phyloP scores from a whole-genome alignment of 208 protist genomes.

The Trichomonas tenax region DNA sequence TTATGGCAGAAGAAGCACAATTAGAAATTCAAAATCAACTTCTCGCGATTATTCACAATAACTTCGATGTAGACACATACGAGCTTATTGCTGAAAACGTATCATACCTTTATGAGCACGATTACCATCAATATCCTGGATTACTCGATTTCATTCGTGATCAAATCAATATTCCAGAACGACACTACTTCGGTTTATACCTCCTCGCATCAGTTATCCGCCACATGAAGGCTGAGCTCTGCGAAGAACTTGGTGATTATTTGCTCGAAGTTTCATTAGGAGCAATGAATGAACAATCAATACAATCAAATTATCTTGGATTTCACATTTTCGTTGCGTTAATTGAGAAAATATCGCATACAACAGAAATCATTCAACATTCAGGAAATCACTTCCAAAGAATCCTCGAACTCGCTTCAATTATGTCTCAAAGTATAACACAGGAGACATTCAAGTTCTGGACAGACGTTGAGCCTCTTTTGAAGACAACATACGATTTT shows the following conservation, averaged over 20 bases:
- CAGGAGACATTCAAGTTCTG: neutral
- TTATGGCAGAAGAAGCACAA: neutral
- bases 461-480: neutral
- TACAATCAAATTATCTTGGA: neutral
- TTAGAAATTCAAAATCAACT: neutral
- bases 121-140: neutral
- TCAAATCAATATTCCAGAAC: neutral
- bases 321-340: neutral
- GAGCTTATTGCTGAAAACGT: neutral
- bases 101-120: neutral
- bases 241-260: neutral
- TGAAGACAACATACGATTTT: neutral
- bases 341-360: neutral
- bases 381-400: neutral
- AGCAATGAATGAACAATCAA: neutral
- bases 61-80: neutral
- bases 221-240: neutral
- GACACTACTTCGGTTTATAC: neutral
- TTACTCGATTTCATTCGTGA: neutral
- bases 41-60: neutral
- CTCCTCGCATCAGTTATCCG: neutral
- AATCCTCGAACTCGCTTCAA: neutral
- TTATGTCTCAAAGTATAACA: neutral
- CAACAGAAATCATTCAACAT: neutral
- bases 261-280: neutral